phyloP scores from a whole-genome alignment of 768 basidiomycete species.

The Tulasnella sp. region DNA sequence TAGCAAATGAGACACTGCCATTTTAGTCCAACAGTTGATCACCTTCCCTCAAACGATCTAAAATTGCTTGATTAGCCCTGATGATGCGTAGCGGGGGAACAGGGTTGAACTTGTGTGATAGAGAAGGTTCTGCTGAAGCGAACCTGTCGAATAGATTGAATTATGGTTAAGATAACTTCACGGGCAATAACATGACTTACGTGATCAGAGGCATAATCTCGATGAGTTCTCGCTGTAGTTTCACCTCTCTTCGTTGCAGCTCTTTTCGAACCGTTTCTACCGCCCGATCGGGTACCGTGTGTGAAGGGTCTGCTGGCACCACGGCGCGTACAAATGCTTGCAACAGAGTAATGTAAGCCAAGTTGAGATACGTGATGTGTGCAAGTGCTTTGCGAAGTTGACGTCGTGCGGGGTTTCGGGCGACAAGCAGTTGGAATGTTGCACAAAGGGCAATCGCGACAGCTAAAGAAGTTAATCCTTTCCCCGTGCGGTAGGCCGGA shows the following conservation, averaged over 20 bases:
- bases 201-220: constrained; percentile 20
- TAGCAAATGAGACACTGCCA: not conserved
- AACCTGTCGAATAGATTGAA: constrained; percentile 17
- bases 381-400: constrained; percentile 19
- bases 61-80: constrained; percentile 21
- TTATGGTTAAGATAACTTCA: too few species aligned
- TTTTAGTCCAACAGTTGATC: not conserved
- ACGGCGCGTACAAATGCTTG: constrained; percentile 19
- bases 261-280: constrained; percentile 19
- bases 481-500: constrained; percentile 21
- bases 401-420: constrained; percentile 22
- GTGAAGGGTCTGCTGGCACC: constrained; percentile 17
- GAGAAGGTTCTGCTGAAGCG: constrained; percentile 21
- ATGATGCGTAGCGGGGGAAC: constrained; percentile 16
- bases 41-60: constrained; percentile 16
- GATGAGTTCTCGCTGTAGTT: constrained; percentile 22
- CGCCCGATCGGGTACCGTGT: constrained; percentile 14
- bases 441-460: constrained; percentile 23
- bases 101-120: constrained; percentile 19
- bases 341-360: constrained; percentile 20
- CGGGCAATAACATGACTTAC: constrained; percentile 16
- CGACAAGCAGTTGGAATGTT: constrained; percentile 24
- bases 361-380: constrained; percentile 17
- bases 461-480: constrained; percentile 21
- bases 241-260: constrained; percentile 20